phyloP scores from a whole-genome alignment of 495 filamentous ascomycete genomes.

The Penicillium cosmopolitanum region DNA sequence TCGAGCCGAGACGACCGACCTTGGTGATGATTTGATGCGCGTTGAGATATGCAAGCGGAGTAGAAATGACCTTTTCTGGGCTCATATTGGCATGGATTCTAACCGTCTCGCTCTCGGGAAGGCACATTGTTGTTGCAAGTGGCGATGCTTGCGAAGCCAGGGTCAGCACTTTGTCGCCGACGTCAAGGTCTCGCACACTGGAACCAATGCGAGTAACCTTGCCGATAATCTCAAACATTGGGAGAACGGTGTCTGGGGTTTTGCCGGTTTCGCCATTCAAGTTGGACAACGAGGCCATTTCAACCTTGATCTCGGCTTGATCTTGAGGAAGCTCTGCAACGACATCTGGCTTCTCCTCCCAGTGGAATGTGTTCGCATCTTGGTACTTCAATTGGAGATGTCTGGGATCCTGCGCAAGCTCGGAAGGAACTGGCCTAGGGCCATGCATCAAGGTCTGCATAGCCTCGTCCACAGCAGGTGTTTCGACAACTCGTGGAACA shows the following conservation, averaged over 20 bases:
- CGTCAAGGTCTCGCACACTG: conserved; percentile 16
- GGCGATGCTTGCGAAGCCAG: conserved; percentile 13
- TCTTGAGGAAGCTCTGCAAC: conserved; percentile 10
- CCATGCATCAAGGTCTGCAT: conserved; percentile 27
- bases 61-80: conserved; percentile 18
- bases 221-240: conserved; percentile 24
- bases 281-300: conserved; percentile 22
- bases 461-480: conserved; percentile 23
- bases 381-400: conserved; percentile 20
- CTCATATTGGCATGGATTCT: conserved; percentile 18
- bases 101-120: conserved; percentile 19
- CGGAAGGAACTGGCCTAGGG: conserved; percentile 18
- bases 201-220: conserved; percentile 21
- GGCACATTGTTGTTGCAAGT: conserved; percentile 18
- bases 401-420: conserved; percentile 13
- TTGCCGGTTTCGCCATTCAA: conserved; percentile 11
- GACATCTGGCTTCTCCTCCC: conserved; percentile 17
- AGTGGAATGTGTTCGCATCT: conserved; percentile 15
- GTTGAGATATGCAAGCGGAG: conserved; percentile 22
- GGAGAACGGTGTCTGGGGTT: conserved; percentile 18
- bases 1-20: conserved; percentile 15
- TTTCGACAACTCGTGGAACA: conserved; percentile 24
- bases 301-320: conserved; percentile 23
- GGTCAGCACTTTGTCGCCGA: conserved; percentile 25
- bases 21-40: conserved; percentile 23